Evolutionary conservation across 2,329 filamentous ascomycete species (phyloP), one percentile per base, ranked within the genome.

Genomic region (Aspergillus quadrilineatus): DNA sequence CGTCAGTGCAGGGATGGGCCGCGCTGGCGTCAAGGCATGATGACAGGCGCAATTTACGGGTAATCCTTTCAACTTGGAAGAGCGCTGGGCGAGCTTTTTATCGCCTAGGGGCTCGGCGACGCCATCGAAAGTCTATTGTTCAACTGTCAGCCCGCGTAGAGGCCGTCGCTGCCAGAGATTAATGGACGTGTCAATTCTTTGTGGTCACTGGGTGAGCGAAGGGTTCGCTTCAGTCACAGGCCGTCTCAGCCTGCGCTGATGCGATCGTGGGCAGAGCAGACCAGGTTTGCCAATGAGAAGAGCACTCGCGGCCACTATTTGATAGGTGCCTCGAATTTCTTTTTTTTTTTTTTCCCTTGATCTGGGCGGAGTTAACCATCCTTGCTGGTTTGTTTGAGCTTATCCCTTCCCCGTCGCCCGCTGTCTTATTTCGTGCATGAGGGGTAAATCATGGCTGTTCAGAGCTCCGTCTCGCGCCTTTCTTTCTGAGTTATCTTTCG

Each of bases 321-420:
- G 26, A 45, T 45, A 30, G 26, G 26, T n/a, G n/a, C 22, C 12
- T 2, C 22, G 42, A 10, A n/a, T 15, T 28, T 34, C 26, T 34
- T 30, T 47, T 22, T 41, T 46, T 41, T 46, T 53, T 37, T 53
- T 32, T 30, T 30, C 26, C 26, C 41, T 44, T 28, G 15, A 10
- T 28, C n/a, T 9, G 7, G 10, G 15, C 34, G 14, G 14, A 4
- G 36, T 41, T 7, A 28, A 37, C 28, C 41, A 46, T 22, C 50
- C 50, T 41, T 53, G 50, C 36, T 53, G 50, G n/a, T 29, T n/a
- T 41, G n/a, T 30, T 53, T 53, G 50, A 53, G 50, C 50, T 53
- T 53, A 41, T 47, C 36, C 50, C 39, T 47, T 34, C 45, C 17
- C n/a, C 12, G 5, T n/a, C 29, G 36, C 10, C 45, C 22, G 17